Conservation (phyloP, 2,329 filamentous ascomycete genomes). For the Aureobasidium leucospermi region DNA sequence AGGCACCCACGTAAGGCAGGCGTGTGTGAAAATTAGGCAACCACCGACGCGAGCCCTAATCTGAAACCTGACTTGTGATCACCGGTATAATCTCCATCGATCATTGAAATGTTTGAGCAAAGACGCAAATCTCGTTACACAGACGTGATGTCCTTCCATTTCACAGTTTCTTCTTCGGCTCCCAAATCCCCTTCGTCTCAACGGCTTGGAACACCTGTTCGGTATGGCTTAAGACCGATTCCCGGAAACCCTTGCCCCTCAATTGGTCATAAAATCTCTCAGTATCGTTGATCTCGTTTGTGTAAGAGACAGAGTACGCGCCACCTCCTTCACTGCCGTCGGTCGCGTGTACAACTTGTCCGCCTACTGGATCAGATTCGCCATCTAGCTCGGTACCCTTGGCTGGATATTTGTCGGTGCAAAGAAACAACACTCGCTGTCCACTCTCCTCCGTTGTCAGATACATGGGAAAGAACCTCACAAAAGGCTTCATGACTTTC, state of each 20-base stretch:
- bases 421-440: conserved; percentile 17
- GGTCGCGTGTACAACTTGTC: neutral
- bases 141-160: too few species aligned
- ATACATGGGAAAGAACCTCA: conserved; percentile 13
- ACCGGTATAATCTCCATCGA: too few species aligned
- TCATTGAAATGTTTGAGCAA: too few species aligned
- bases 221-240: neutral
- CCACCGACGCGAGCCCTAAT: too few species aligned
- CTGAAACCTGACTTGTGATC: too few species aligned
- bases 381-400: neutral
- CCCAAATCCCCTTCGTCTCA: neutral
- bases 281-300: conserved; percentile 11
- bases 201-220: neutral
- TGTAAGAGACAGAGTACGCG: conserved; percentile 16
- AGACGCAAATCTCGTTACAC: too few species aligned
- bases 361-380: neutral
- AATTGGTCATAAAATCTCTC: neutral
- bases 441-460: conserved; percentile 16
- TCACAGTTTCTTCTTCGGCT: neutral
- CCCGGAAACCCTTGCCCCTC: neutral
- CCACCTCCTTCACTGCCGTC: conserved; percentile 17
- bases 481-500: conserved; percentile 1
- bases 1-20: too few species aligned
- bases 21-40: too few species aligned
- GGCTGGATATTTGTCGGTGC: conserved; percentile 14